Base-by-base conservation (phyloP, 1,284 basidiomycete species). In the Tilletiaria anomala region DNA sequence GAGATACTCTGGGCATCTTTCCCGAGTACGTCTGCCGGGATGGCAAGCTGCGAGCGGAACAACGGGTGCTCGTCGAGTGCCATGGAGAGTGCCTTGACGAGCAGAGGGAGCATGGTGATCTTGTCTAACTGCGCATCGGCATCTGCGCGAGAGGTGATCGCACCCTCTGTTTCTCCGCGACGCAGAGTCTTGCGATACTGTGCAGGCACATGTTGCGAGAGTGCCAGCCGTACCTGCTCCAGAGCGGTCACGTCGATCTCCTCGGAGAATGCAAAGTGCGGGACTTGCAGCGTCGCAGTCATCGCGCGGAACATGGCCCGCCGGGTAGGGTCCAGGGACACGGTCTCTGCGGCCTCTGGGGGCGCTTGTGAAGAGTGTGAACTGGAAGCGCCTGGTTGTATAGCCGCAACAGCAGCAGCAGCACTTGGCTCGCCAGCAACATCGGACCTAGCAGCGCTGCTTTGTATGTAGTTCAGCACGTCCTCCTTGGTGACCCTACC, bases 1-100 rank as follows among this genome's bases (percentile, higher is more conserved):
- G 45, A 44, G 23, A 19, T 15, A 14, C 14, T 18, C 18, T 33
- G 18, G 14, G 35, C 40, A 6, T 41, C 31, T 10, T 20, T 18
- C 4, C 15, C 14, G 11, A 21, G 12, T 5, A 14, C 19, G 35
- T 11, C 4, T 3, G 41, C 15, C 18, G 46, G 47, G 2, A 42
- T 19, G 10, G 24, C 34, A 20, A 56, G 42, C 8, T 44, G 49
- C 0, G 48, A 54, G 0, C 74, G 73, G 72, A 89, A 78, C 39
- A 88, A 70, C 0, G 83, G 82, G 78, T 83, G 83, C 63, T 85
- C 80, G 53, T 76, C 70, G 78, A 89, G 78, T 0, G 85, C 76
- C 48, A 76, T 75, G 0, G 80, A 75, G 35, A 93, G 77, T 0
- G 81, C 80, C 68, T 94, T 94, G 56, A 93, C 72, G 8, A 93